Percentiles rank a stretch among this genome's conserved stretches.
Evolutionary conservation across 192 early-diverging fungal species (phyloP).

Genomic region (Phycomyces nitens): DNA sequence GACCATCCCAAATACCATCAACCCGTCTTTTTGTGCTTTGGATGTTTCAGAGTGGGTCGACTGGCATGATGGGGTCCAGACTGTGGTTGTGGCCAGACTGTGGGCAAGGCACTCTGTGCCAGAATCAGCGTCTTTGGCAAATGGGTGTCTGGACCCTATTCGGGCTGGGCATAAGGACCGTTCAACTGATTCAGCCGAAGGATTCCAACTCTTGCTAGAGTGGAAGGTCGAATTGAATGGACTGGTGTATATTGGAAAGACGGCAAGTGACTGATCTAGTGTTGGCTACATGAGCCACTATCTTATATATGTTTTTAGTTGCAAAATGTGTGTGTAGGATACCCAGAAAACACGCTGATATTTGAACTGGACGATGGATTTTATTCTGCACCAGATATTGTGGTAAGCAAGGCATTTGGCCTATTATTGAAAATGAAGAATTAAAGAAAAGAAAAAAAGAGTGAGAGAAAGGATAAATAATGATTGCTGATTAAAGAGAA

Average conservation of each 20-base stretch:
- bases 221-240: slow-evolving; percentile 46
- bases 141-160: background rate
- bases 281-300: background rate
- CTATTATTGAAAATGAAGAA: background rate
- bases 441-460: no score
- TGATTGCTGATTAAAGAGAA: no score
- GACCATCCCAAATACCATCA: slow-evolving; percentile 34
- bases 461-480: no score
- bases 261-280: slow-evolving; percentile 25
- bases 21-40: slow-evolving; percentile 30
- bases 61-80: slow-evolving; percentile 22
- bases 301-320: background rate
- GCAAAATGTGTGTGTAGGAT: background rate
- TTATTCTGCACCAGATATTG: slow-evolving; percentile 48
- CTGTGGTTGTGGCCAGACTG: slow-evolving; percentile 14
- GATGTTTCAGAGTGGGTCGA: slow-evolving; percentile 8
- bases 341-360: slow-evolving; percentile 45
- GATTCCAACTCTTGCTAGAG: slow-evolving; percentile 36
- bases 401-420: slow-evolving; percentile 21
- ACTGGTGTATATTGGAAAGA: slow-evolving; percentile 40
- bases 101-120: slow-evolving; percentile 30
- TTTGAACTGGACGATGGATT: slow-evolving; percentile 46
- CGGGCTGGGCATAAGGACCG: background rate
- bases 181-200: background rate
- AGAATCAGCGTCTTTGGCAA: slow-evolving; percentile 18